phyloP scores from a whole-genome alignment of 2,329 filamentous ascomycete species.

The Scolecobasidium constrictum region DNA sequence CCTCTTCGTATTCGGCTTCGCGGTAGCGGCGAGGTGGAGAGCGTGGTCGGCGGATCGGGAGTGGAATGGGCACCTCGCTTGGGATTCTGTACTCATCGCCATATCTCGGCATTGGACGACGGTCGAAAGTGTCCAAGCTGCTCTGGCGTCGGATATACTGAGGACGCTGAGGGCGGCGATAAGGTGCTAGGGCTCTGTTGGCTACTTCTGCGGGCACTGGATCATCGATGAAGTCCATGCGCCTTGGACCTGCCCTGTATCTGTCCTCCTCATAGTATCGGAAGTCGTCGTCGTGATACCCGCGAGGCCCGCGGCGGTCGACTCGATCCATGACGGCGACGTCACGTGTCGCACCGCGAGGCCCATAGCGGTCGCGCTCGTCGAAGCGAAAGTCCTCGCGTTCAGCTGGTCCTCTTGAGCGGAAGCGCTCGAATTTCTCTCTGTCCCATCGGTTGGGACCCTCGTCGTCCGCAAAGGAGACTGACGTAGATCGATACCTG shows the following conservation, averaged over 20 bases:
- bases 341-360: constrained; percentile 28
- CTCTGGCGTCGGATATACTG: constrained; percentile 69
- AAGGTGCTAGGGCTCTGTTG: constrained; percentile 44
- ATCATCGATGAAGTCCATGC: constrained; percentile 36
- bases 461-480: constrained; percentile 2
- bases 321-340: constrained; percentile 31
- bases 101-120: constrained; percentile 50
- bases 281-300: constrained; percentile 39
- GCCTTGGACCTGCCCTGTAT: constrained; percentile 22
- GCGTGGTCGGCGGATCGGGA: constrained; percentile 46
- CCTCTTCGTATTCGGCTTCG: constrained; percentile 60
- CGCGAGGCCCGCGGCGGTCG: constrained; percentile 27
- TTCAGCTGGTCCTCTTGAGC: constrained; percentile 18
- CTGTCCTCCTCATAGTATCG: constrained; percentile 47
- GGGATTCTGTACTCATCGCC: constrained; percentile 55
- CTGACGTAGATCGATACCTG: constrained; percentile 4
- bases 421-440: constrained; percentile 37
- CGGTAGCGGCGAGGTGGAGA: constrained; percentile 44
- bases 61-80: constrained; percentile 58
- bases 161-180: constrained; percentile 48
- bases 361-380: constrained; percentile 31
- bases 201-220: constrained; percentile 34
- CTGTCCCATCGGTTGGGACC: constrained; percentile 32
- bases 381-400: constrained; percentile 28
- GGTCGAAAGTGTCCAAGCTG: constrained; percentile 82